phyloP scores from a whole-genome alignment of 2,329 filamentous ascomycete species.

The Colletotrichum euphorbiae region DNA sequence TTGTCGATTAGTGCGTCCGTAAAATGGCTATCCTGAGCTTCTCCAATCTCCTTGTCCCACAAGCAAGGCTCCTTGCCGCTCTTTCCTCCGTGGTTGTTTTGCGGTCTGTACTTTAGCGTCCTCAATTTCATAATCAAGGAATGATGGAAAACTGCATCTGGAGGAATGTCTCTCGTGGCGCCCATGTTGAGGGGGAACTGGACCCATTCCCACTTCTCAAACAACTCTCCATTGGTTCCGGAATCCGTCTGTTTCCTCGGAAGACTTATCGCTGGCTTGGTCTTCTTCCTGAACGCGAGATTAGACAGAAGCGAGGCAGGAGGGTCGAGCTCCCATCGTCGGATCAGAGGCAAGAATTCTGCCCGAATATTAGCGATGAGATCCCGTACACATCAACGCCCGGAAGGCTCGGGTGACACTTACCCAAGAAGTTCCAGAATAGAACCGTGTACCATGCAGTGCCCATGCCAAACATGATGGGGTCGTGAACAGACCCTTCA shows the following conservation, averaged over 20 bases:
- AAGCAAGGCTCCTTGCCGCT: background rate
- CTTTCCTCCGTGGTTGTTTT: conserved; percentile 48
- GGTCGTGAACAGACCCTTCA: conserved; percentile 52
- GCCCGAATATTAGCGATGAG: conserved; percentile 46
- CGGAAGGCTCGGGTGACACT: conserved; percentile 37
- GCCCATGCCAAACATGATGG: conserved; percentile 51
- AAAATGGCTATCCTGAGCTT: background rate
- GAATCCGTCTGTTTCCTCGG: background rate
- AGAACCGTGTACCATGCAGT: conserved; percentile 52
- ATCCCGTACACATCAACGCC: background rate
- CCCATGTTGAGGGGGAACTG: conserved; percentile 54
- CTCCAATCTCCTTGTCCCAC: background rate
- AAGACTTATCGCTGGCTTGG: background rate
- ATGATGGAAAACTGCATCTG: conserved; percentile 52
- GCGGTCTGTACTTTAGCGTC: conserved; percentile 45
- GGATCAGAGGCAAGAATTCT: conserved; percentile 48
- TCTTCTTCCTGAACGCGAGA: background rate
- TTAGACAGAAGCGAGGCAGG: conserved; percentile 36
- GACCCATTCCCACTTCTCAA: conserved; percentile 47
- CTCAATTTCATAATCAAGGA: conserved; percentile 49
- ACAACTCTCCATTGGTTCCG: too few species aligned
- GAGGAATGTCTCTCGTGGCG: conserved; percentile 52
- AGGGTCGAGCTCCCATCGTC: conserved; percentile 53
- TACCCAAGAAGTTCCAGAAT: conserved; percentile 57
- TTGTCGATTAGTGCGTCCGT: background rate